Evolutionary conservation across 805 yeast species (phyloP), one percentile per base, ranked within the genome.

Genomic region (Candida takata): DNA sequence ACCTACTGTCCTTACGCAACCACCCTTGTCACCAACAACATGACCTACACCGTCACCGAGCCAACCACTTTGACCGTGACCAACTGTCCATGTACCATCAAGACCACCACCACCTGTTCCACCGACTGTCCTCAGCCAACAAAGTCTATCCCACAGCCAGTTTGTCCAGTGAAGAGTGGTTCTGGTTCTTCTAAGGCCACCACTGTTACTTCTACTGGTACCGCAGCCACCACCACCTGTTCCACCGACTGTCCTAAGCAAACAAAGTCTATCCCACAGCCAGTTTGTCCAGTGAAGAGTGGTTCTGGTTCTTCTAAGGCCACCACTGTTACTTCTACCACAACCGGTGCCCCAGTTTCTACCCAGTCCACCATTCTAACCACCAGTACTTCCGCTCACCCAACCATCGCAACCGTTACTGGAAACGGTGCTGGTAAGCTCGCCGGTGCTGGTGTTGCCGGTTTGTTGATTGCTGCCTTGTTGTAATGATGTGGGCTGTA

Each of bases 1-100:
- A 83, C 94, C 52, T 83, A 79, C 81, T 84, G 94, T 65, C 94
- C 95, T 60, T 65, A 55, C 45, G 64, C 94, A 35, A 84, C 95
- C 51, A 63, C 71, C 42, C 53, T 84, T 42, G 69, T 67, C 46
- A 74, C 77, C 61, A 79, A 77, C 72, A 70, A 70, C 69, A 58
- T 59, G 59, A 81, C 90, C 57, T 72, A 75, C 75, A 75, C 82
- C 48, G 86, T 80, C 57, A 76, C 88, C 43, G 79, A 61, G 53
- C 77, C 90, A 43, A 81, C 90, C 60, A 84, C 94, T 50, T 63
- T 84, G 54, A 84, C 92, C 61, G 72, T 84, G 74, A 81, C 94
- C 54, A 80, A 84, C 71, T 78, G 84, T 64, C 88, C 88, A 59
- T 84, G 95, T 71, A 82, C 90, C 57, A 54, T 77, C 55, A 70